Evolutionary conservation across 2,329 filamentous ascomycete species (phyloP), one percentile per base, ranked within the genome.

Genomic region (Xylariales sp.): DNA sequence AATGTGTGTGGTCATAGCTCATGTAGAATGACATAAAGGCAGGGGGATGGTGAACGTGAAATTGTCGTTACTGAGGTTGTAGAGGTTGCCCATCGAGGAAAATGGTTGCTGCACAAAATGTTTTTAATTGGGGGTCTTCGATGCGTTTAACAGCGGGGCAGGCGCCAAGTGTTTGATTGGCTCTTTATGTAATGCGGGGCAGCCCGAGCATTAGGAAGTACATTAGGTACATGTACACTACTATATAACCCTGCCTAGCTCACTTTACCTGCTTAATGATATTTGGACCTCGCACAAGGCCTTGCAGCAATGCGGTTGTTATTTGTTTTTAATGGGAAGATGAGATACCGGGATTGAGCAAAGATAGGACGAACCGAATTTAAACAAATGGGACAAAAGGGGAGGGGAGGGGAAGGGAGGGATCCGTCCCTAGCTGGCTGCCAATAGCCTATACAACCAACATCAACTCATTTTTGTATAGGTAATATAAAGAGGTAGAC

Each of bases 1-100:
- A 56, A 58, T 69, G 52, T 67, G 46, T 50, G 70, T 64, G 63
- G 64, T 68, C 74, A 76, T 75, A 62, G 62, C 63, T 70, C 41
- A 16, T 52, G 43, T 36, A 39, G 34, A 32, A 48, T 50, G 54
- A 16, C 23, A 30, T 55, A 23, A n/a, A 52, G 46, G 36, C 41
- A 50, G 39, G 52, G 28, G 10, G 12, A 23, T 23, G 23, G 23
- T 23, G 23, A 54, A 36, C 32, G 49, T 1, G 62, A 32, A 53
- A 39, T 14, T 9, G 52, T 32, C 49, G 50, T 36, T 56, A 23
- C 34, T 43, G 50, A 54, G 45, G 52, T 39, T 65, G 54, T 14
- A 54, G 50, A 60, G 45, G 61, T 63, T 9, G 56, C 50, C 32
- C 41, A 56, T 43, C 2, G 18, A 48, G 48, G 6, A 30, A 56